phyloP scores from a whole-genome alignment of 2,329 filamentous ascomycete species.

The Trichoderma breve region DNA sequence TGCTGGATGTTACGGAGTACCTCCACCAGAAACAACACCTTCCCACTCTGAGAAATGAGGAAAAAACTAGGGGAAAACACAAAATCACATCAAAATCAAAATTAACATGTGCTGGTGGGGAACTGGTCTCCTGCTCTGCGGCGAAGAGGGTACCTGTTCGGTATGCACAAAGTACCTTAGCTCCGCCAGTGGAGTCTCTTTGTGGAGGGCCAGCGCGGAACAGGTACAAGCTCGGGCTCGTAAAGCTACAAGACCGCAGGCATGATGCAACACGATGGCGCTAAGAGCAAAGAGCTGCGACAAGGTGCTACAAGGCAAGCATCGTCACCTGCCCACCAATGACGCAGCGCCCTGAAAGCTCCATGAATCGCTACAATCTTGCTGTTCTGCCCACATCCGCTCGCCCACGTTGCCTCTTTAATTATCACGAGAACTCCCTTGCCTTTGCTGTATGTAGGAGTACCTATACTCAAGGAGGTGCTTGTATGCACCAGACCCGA shows the following conservation, averaged over 20 bases:
- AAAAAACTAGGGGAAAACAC: neutral
- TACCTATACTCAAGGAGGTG: neutral
- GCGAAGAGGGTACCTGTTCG: neutral
- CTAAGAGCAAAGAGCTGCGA: neutral
- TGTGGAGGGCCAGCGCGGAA: neutral
- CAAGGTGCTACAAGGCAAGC: neutral
- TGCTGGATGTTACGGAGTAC: neutral
- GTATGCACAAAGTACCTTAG: slow-evolving; percentile 2
- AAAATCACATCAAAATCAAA: neutral
- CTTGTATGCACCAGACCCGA: neutral
- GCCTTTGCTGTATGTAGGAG: neutral
- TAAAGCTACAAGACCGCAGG: neutral
- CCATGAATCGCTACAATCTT: neutral
- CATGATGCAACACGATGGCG: slow-evolving; percentile 16
- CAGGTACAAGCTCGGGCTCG: slow-evolving; percentile 1
- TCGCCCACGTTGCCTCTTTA: neutral
- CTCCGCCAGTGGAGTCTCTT: slow-evolving; percentile 6
- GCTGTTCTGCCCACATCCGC: neutral
- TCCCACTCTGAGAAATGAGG: neutral
- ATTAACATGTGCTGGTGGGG: slow-evolving; percentile 20
- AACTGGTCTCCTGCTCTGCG: neutral
- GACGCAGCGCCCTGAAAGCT: neutral
- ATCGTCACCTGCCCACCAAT: slow-evolving; percentile 18
- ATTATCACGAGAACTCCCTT: neutral
- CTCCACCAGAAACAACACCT: neutral